These are phyloP conservation scores for Senecio squalidus DNA, from an alignment of 140 eudicot genomes.

Conservation along the genomic window DNA sequence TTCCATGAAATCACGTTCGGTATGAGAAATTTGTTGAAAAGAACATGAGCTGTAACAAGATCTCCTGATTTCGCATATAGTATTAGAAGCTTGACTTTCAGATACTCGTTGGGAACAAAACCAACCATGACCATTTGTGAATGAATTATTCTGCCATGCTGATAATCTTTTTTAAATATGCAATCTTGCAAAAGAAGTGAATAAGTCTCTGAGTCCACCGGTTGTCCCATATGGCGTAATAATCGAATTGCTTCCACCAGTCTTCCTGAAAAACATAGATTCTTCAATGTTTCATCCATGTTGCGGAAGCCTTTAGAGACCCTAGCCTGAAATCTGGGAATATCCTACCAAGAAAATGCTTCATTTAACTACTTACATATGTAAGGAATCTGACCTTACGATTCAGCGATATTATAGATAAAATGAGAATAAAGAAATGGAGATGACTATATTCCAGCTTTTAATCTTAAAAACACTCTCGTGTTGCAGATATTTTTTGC, in stretches of 20 bases:
- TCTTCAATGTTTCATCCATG: slow-evolving; percentile 66
- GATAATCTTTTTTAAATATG: slow-evolving; percentile 57
- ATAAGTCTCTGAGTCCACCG: slow-evolving; percentile 58
- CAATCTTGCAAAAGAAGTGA: slow-evolving; percentile 89
- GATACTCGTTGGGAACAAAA: slow-evolving; percentile 59
- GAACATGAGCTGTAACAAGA: slow-evolving; percentile 50
- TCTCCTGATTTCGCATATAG: slow-evolving; percentile 84
- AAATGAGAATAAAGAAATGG: not conserved
- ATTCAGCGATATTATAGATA: not conserved
- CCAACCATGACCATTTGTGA: slow-evolving; percentile 72
- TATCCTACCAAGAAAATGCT: slow-evolving; percentile 30
- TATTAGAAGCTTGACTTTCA: slow-evolving; percentile 66
- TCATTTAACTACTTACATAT: not conserved
- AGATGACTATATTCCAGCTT: not conserved
- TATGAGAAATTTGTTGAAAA: slow-evolving; percentile 40
- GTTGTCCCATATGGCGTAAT: slow-evolving; percentile 46
- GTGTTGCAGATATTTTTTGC: not conserved
- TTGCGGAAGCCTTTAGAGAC: slow-evolving; percentile 18
- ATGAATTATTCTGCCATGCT: slow-evolving; percentile 62
- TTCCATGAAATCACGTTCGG: slow-evolving; percentile 79
- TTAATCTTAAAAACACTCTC: not conserved
- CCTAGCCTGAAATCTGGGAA: slow-evolving; percentile 83
- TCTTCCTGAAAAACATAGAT: slow-evolving; percentile 73
- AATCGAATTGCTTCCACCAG: slow-evolving; percentile 61
- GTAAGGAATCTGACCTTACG: not conserved